These are phyloP conservation scores for Podospora fimiseda DNA, from an alignment of 495 filamentous ascomycete genomes.

Conservation along the genomic window DNA sequence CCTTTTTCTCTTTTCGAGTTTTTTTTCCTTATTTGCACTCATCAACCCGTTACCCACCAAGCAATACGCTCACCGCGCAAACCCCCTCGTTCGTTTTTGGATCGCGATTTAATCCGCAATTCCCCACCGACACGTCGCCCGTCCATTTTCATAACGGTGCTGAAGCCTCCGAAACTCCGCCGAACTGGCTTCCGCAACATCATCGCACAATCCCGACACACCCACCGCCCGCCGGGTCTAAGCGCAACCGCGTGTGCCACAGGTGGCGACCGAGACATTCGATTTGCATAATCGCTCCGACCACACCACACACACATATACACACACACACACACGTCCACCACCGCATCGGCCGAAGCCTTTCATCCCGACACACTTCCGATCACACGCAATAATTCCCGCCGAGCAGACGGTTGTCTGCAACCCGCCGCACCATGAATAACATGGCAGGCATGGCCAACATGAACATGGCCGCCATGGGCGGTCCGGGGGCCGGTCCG, in stretches of 20 bases:
- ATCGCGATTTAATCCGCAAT: background rate
- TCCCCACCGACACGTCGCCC: background rate
- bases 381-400: background rate
- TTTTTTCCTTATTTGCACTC: background rate
- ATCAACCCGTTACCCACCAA: too few species aligned
- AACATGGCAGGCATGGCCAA: slow-evolving; percentile 49
- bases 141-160: background rate
- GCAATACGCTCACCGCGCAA: background rate
- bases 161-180: slow-evolving; percentile 2
- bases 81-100: background rate
- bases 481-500: slow-evolving; percentile 54
- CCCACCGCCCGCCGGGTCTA: slow-evolving; percentile 20
- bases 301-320: background rate
- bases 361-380: slow-evolving; percentile 19
- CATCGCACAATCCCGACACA: slow-evolving; percentile 1
- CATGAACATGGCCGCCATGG: slow-evolving; percentile 59
- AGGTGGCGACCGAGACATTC: slow-evolving; percentile 20
- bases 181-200: slow-evolving; percentile 8
- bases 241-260: slow-evolving; percentile 23
- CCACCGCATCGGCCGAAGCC: background rate
- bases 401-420: slow-evolving; percentile 26
- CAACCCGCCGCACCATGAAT: slow-evolving; percentile 51
- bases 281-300: slow-evolving; percentile 5
- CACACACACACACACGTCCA: too few species aligned
- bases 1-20: background rate